Evolutionary conservation across 169 alveolate genomes (phyloP).

Genomic region (Plasmodium billcollinsi): DNA sequence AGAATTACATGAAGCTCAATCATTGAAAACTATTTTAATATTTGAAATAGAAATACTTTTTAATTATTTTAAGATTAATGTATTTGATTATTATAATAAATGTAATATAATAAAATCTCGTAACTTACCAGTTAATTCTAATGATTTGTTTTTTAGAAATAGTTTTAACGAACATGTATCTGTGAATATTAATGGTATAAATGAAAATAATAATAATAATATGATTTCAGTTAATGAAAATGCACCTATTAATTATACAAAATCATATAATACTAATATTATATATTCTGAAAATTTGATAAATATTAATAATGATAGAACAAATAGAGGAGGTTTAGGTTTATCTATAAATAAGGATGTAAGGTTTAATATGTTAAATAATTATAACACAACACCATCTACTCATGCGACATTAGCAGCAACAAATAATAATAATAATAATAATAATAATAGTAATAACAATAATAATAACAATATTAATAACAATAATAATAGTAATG

Average conservation of each 20-base stretch:
- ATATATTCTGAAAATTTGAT: conserved; percentile 68
- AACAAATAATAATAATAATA: neutral
- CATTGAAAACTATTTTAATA: conserved; percentile 87
- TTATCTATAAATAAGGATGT: conserved; percentile 30
- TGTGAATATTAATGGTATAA: conserved; percentile 12
- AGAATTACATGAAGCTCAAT: conserved; percentile 88
- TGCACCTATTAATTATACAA: conserved; percentile 24
- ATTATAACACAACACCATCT: conserved; percentile 9
- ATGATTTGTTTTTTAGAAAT: conserved; percentile 61
- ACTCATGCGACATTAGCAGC: neutral
- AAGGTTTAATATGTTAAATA: conserved; percentile 38
- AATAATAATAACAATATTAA: neutral
- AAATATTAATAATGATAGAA: conserved; percentile 14
- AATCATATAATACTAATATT: conserved; percentile 26
- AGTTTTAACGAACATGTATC: conserved; percentile 16
- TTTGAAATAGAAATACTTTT: conserved; percentile 91
- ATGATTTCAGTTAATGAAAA: conserved; percentile 4
- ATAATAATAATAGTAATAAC: neutral
- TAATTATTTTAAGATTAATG: conserved; percentile 83
- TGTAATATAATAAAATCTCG: conserved; percentile 73
- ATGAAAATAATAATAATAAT: conserved; percentile 21
- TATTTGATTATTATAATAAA: conserved; percentile 76
- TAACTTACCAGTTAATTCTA: conserved; percentile 50
- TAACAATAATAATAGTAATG: conserved; percentile 20
- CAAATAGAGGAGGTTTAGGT: conserved; percentile 5